Conservation (phyloP, 1,284 basidiomycete species). For the Schizophyllum commune region DNA sequence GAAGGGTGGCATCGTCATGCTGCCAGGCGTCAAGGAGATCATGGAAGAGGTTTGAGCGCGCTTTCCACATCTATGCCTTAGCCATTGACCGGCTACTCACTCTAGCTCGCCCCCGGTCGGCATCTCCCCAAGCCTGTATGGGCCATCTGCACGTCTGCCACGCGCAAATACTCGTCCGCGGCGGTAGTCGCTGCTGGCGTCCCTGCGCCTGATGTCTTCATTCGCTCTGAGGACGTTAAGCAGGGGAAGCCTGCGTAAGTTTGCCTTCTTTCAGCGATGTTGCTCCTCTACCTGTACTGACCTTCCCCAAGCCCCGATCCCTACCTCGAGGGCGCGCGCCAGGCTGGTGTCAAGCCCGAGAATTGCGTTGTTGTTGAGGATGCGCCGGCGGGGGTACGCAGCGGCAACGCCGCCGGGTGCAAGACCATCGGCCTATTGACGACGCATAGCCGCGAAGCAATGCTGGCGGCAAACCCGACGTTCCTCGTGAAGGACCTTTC, state of each 20-base stretch:
- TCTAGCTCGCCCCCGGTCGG: constrained; percentile 36
- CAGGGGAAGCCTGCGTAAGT: constrained; percentile 74
- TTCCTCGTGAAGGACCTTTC: constrained; percentile 58
- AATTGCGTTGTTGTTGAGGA: constrained; percentile 82
- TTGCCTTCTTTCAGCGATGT: neutral
- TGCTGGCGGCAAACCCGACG: constrained; percentile 48
- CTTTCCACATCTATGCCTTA: no score
- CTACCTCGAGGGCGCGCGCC: constrained; percentile 67
- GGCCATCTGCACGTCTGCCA: constrained; percentile 66
- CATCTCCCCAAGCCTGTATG: constrained; percentile 46
- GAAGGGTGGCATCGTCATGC: constrained; percentile 46
- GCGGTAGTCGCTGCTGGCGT: constrained; percentile 47
- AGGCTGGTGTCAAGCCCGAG: constrained; percentile 49
- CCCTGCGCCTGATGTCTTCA: constrained; percentile 55
- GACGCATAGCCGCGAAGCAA: constrained; percentile 59
- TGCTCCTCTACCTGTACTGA: constrained; percentile 15
- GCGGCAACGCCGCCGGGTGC: constrained; percentile 72
- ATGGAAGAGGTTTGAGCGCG: constrained; percentile 53
- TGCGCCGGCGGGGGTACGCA: constrained; percentile 72
- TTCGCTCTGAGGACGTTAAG: constrained; percentile 73
- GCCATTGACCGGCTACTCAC: no score
- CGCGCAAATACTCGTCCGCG: constrained; percentile 48
- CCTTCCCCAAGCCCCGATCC: constrained; percentile 64
- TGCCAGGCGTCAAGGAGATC: constrained; percentile 53
- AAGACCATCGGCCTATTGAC: constrained; percentile 77